These are phyloP conservation scores for Starmerella vaccinii DNA, from an alignment of 805 yeast species.

Conservation along the genomic window DNA sequence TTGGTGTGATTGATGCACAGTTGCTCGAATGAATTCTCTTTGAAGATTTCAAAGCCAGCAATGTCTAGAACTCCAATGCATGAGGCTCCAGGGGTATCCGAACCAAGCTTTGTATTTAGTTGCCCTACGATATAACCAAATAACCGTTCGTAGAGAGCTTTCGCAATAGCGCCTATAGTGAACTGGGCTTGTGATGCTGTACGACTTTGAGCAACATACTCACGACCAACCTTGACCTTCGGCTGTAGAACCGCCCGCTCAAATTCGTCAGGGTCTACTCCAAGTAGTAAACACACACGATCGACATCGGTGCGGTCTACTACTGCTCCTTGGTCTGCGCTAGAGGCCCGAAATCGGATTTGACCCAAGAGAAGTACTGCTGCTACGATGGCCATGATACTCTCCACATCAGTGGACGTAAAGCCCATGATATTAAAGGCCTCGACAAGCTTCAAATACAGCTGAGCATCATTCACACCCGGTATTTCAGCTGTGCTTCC, in stretches of 20 bases:
- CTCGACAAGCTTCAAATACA: constrained; percentile 49
- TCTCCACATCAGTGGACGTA: constrained; percentile 40
- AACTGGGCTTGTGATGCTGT: constrained; percentile 70
- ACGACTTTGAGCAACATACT: constrained; percentile 68
- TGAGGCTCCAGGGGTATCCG: constrained; percentile 32
- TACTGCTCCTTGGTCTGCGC: constrained; percentile 66
- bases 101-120: constrained; percentile 54
- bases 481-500: constrained; percentile 47
- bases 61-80: constrained; percentile 89
- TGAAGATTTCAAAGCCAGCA: constrained; percentile 95
- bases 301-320: constrained; percentile 44
- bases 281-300: constrained; percentile 50
- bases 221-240: constrained; percentile 83
- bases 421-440: constrained; percentile 74
- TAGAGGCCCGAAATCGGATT: constrained; percentile 53
- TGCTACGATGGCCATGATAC: constrained; percentile 59
- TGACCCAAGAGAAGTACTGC: constrained; percentile 79
- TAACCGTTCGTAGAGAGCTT: constrained; percentile 71
- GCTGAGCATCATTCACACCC: constrained; percentile 65
- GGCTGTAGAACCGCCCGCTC: constrained; percentile 60
- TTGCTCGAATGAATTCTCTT: constrained; percentile 91
- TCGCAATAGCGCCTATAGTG: constrained; percentile 78
- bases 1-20: constrained; percentile 93
- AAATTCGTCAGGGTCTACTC: constrained; percentile 47
- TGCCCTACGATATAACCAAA: constrained; percentile 67